Evolutionary conservation across 78 protist species (phyloP), one percentile per base, ranked within the genome.

Genomic region (Parvularia atlantis): DNA sequence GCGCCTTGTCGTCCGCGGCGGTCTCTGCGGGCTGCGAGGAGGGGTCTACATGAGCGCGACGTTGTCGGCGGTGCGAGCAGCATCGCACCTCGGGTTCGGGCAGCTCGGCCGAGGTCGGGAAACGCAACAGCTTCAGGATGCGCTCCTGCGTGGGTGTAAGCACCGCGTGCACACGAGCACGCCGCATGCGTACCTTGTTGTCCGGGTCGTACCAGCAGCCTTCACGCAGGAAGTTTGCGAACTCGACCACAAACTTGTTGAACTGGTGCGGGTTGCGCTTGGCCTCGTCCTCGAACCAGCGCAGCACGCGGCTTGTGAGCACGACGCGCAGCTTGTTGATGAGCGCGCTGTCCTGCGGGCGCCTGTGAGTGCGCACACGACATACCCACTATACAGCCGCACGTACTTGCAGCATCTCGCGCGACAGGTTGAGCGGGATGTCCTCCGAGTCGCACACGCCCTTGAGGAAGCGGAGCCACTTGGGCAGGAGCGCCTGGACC

Each of bases 381-480:
- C 48, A 43, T 10, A 43, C 48, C 48, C 48, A 43, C 5, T 10
- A 43, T 10, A 43, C 48, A 43, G 5, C 22, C 48, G 10, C 48
- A 43, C 5, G 10, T 43, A 24, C 72, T 59, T 80, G 80, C 69
- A 85, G 75, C 41, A 64, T 28, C 79, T 95, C 98, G 36, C 98
- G 88, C 26, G 89, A 76, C 16, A 95, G 77, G 69, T 91, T 91
- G 30, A 95, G 79, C 20, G 96, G 96, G n/a, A 94, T 52, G 53
- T 93, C 96, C 66, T 90, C 94, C 30, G 82, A 69, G 69, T 93
- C 98, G 24, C 91, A 92, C 19, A 85, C 94, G 36, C 91, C 91
- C 71, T 66, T 78, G 46, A 85, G 73, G 71, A 77, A 88, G n/a
- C 85, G 83, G 77, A 89, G 30, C 94, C 94, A 94, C 17, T 84